These are phyloP conservation scores for Salvia splendens DNA, from an alignment of 257 asterid species.

Conservation along the genomic window DNA sequence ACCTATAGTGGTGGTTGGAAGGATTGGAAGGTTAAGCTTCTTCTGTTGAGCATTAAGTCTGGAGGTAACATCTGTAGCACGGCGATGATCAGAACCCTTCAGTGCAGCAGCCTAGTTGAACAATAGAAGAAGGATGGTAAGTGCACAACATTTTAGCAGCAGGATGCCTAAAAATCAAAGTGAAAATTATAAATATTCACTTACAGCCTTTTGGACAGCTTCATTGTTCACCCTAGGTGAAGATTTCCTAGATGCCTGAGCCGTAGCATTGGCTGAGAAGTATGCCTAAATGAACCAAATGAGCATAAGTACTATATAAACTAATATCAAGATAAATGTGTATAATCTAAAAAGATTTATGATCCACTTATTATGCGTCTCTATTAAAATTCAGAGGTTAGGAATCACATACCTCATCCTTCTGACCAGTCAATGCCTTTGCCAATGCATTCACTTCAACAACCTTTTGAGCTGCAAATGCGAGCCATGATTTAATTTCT, in stretches of 20 bases:
- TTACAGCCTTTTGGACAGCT: conserved; percentile 97
- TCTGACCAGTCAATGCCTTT: conserved; percentile 78
- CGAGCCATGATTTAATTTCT: conserved; percentile 29
- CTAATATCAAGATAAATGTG: no score
- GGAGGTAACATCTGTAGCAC: conserved; percentile 85
- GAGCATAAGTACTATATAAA: background rate
- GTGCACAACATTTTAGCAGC: conserved; percentile 22
- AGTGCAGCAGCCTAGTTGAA: conserved; percentile 68
- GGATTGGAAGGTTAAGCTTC: conserved; percentile 96
- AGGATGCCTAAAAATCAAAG: background rate
- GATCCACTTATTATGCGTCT: background rate
- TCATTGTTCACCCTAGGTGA: conserved; percentile 90
- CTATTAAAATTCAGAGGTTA: background rate
- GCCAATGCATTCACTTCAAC: conserved; percentile 48
- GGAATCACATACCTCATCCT: conserved; percentile 65
- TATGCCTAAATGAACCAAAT: conserved; percentile 47
- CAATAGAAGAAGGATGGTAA: conserved; percentile 14
- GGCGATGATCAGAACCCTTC: conserved; percentile 95
- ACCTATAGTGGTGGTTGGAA: conserved; percentile 97
- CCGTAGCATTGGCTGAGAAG: conserved; percentile 81
- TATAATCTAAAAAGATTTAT: no score
- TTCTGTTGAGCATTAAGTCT: conserved; percentile 96
- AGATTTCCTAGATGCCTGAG: conserved; percentile 92
- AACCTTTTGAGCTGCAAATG: conserved; percentile 28
- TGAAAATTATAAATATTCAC: conserved; percentile 27